Evolutionary conservation across 129 eudicot genomes (phyloP).

Genomic region (Tagetes patula): DNA sequence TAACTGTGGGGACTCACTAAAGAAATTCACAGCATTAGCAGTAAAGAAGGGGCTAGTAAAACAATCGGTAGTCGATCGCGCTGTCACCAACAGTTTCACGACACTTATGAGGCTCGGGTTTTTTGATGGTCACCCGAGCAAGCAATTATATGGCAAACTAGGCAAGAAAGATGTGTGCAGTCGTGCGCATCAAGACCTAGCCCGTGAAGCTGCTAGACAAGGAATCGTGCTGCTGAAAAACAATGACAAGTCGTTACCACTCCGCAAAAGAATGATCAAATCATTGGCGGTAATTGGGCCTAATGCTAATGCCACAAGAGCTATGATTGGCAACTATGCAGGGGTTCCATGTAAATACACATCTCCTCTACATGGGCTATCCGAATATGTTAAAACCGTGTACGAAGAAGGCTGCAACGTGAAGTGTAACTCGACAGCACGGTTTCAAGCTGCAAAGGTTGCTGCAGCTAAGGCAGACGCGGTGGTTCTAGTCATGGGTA

Average conservation of each 20-base stretch:
- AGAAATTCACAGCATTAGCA: conserved; percentile 36
- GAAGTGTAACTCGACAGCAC: conserved; percentile 16
- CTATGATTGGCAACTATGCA: conserved; percentile 55
- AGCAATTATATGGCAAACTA: conserved; percentile 41
- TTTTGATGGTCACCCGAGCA: conserved; percentile 48
- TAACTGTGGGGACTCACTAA: conserved; percentile 44
- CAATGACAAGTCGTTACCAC: conserved; percentile 22
- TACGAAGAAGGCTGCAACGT: conserved; percentile 30
- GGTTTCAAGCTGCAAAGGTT: conserved; percentile 9
- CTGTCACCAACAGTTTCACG: conserved; percentile 37
- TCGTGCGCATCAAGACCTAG: conserved; percentile 26
- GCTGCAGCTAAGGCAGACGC: conserved; percentile 31
- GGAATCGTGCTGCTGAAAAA: conserved; percentile 49
- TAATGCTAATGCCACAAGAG: conserved; percentile 47
- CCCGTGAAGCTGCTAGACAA: conserved; percentile 52
- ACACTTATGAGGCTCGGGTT: conserved; percentile 59
- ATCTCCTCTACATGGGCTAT: conserved; percentile 26
- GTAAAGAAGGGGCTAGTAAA: conserved; percentile 35
- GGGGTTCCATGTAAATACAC: conserved; percentile 45
- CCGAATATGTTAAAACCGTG: conserved; percentile 18
- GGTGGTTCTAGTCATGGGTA: conserved; percentile 32
- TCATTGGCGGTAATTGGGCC: conserved; percentile 54
- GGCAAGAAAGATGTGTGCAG: conserved; percentile 44
- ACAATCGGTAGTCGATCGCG: conserved; percentile 37
- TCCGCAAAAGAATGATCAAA: background rate